Base-by-base conservation (phyloP, 805 yeast species). In the Lipomyces chichibuensis region DNA sequence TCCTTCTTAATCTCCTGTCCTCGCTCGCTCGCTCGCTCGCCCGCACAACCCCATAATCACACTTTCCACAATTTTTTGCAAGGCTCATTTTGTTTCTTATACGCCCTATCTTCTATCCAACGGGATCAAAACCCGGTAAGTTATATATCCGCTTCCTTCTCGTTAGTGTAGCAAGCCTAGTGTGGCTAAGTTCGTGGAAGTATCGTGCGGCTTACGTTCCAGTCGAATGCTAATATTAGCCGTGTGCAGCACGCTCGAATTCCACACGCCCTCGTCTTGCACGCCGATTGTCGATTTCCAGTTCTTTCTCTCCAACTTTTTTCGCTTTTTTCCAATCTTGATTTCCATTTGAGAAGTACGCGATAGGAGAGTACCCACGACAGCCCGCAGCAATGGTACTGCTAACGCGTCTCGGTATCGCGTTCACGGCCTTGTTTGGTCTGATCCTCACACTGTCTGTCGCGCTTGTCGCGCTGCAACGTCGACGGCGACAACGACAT, bases 131-230 rank as follows among this genome's bases (percentile, higher is more conserved):
- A 5, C 23, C 49, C 49, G 9, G 49, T 43, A 43, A n/a, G 49
- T 43, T 17, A 7, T 43, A 17, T 17, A 5, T 17, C n/a, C 49
- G 23, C 8, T 17, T 43, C 9, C 23, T n/a, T 43, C n/a, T 43
- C 5, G 23, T n/a, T n/a, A 2, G 43, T 13, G 43, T 37, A 37
- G 17, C 6, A 5, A 2, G 17, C 17, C 43, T 37, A 1, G 43
- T 13, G 43, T 37, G 17, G 43, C n/a, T 37, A n/a, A n/a, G n/a
- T n/a, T n/a, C 39, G 39, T 3, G 39, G 39, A 11, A 9, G 11
- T 35, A 14, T 58, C 57, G 57, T 59, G 57, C 56, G 57, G 62
- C 62, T 59, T 32, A 23, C 62, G 39, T 49, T 33, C 62, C 56
- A 39, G 39, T 58, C 55, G 33, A 39, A 25, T 4, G 17, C 55